A percentile compares a stretch with the other conserved stretches of the same genome.
These are phyloP conservation scores for Pseudogymnoascus sp. DNA, from an alignment of 2,329 filamentous ascomycete species.

Conservation along the genomic window DNA sequence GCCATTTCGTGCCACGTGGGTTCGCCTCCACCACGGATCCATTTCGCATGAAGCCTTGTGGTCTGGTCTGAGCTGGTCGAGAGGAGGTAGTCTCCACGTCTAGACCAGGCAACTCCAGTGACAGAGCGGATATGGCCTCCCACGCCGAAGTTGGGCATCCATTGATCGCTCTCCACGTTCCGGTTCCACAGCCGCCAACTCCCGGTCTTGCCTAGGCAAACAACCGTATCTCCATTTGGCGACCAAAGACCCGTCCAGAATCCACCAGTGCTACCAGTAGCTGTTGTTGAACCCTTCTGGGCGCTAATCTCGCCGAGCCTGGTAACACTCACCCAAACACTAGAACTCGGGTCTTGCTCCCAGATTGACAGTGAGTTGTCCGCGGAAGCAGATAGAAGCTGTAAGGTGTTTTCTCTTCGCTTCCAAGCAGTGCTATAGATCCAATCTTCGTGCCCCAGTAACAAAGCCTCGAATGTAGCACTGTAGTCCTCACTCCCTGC, in stretches of 20 bases:
- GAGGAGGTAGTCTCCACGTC: slow-evolving; percentile 72
- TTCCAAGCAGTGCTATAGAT: slow-evolving; percentile 68
- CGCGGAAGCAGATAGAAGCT: slow-evolving; percentile 81
- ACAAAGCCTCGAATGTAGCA: slow-evolving; percentile 84
- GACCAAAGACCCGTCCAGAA: slow-evolving; percentile 97
- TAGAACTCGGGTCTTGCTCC: slow-evolving; percentile 75
- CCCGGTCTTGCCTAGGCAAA: slow-evolving; percentile 80
- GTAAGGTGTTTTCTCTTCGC: slow-evolving; percentile 40
- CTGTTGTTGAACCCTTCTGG: slow-evolving; percentile 92
- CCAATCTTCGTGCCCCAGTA: slow-evolving; percentile 97
- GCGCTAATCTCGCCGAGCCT: slow-evolving; percentile 88
- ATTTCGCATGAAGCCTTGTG: slow-evolving; percentile 75
- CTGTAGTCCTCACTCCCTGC: slow-evolving; percentile 56
- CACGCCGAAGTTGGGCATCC: slow-evolving; percentile 69
- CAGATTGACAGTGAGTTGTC: slow-evolving; percentile 93
- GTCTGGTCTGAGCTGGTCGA: slow-evolving; percentile 92
- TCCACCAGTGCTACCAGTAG: slow-evolving; percentile 88
- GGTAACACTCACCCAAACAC: slow-evolving; percentile 82
- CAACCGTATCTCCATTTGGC: slow-evolving; percentile 64
- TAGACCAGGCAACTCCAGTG: slow-evolving; percentile 77
- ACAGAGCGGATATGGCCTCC: slow-evolving; percentile 79
- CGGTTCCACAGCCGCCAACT: slow-evolving; percentile 86
- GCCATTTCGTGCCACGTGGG: slow-evolving; percentile 91
- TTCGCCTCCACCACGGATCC: slow-evolving; percentile 45
- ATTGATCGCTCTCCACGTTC: slow-evolving; percentile 52